Base-by-base conservation (phyloP, 129 eudicot genomes). In the Helianthus annuus region DNA sequence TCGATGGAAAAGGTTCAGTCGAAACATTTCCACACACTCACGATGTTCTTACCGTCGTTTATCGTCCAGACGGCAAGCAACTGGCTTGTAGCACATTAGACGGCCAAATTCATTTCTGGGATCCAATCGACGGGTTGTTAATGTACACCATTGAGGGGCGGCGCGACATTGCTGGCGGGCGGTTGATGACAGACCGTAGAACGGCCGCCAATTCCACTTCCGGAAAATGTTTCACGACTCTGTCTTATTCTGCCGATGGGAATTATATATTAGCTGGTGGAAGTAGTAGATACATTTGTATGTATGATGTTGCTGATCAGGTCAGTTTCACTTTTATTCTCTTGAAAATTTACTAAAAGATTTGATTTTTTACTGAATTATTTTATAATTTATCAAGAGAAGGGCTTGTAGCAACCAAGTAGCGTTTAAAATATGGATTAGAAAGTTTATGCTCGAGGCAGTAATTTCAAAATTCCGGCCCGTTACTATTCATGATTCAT, bases 271-370 rank as follows among this genome's bases (percentile, higher is more conserved):
- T 94, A 64, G 99, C 99, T 59, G 99, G 97, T 27, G 99, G 99
- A 79, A 90, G 82, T 54, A 94, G 99, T 62, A 90, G 86, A 86
- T 94, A 68, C 76, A 88, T 94, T 42, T 94, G 99, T 68, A 88
- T 94, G 99, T 94, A 94, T 73, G 99, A 94, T 78, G 86, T 94
- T 74, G 94, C 96, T 69, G 99, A 94, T 54, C 97, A 94, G 99
- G 99, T 94, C 69, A 29, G 89, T 80, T 68, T 70, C 24, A 10
- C 61, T 12, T 34, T 51, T 68, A 53, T 10, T 24, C 13, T 72
- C 48, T 36, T 8, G 62, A 15, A 64, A 59, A 36, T 12, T 27
- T 63, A 10, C 49, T 46, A 4, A 24, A 34, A 14, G 24, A 24
- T 13, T 48, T 13, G 58, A 6, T 6, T 17, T 42, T 22, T 19